Evolutionary conservation across 2,329 filamentous ascomycete genomes (phyloP), one percentile per base, ranked within the genome.

Genomic region (Pseudopyricularia javanii): DNA sequence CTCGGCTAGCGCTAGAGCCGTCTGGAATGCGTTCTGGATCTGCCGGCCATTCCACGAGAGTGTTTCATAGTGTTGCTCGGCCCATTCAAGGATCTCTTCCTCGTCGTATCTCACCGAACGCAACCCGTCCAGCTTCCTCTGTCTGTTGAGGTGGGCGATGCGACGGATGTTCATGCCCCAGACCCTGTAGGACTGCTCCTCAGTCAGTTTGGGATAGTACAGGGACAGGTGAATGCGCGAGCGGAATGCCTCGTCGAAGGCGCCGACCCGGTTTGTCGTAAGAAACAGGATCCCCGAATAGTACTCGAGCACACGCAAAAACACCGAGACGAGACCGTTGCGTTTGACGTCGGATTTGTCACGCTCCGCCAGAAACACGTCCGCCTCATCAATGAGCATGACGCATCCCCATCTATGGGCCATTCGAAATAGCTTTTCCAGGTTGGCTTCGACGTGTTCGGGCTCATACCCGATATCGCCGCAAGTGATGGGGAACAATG

Each of bases 221-320:
- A 75, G 61, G 1, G 63, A 68, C 17, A 73, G 57, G 53, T 75
- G 72, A 37, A 75, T 71, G 15, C 73, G 68, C 1, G 72, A 75
- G 60, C 68, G 68, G 61, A 75, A 74, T 0, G 74, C 74, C 53
- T 73, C 72, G 52, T 50, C 49, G 9, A 50, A 24, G 2, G 32
- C 7, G 32, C 49, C 49, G 1, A 33, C 26, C 4, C 73, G 67
- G 62, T 77, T 78, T 8, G 74, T 78, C 0, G 74, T 78, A 4
- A 78, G 63, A 61, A 73, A 74, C 7, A 75, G 58, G 4, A 75
- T 65, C 20, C 74, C 73, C 2, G 63, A 63, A 56, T 74, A 74
- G 60, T 74, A 74, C 58, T 75, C 73, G 0, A 75, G 62, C 0
- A 72, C 64, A 4, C 71, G 66, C 4, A 75, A 63, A 58, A 75